Evolutionary conservation across 2,329 filamentous ascomycete species (phyloP), one percentile per base, ranked within the genome.

Genomic region (Aureobasidium namibiae): DNA sequence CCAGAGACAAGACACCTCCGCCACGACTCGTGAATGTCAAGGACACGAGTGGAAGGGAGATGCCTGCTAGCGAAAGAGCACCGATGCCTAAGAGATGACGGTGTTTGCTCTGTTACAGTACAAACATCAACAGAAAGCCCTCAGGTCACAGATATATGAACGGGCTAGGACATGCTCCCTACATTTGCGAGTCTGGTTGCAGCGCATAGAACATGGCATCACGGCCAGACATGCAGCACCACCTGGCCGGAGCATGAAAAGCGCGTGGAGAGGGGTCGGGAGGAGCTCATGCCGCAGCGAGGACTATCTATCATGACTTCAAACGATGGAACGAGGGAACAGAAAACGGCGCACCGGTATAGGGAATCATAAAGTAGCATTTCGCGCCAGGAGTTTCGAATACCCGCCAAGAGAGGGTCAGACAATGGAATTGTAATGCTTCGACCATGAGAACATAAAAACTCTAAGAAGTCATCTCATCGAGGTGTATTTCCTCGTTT

Each of bases 51-150:
- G 74, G 74, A 60, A 68, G 75, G 64, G 67, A 71, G 57, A 67
- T 78, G 62, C 75, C 75, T 49, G 66, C 70, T 59, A 72, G 75
- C 59, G 76, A 78, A 63, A 69, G 75, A 64, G 76, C 76, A 61
- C 75, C 76, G 33, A 57, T 77, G 60, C 74, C 75, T 13, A 67
- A 63, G 56, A 61, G 60, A 38, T 61, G 59, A 61, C 13, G 38
- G 39, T 42, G 10, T 38, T 11, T 54, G 10, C 14, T 3, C 13
- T 58, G 42, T 21, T 24, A 14, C 13, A 26, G 33, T 23, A 39
- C 14, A 23, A 48, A 39, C 7, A 29, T 21, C 9, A 45, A 26
- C 8, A 39, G 2, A 24, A 11, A 23, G 36, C 23, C 38, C n/a
- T 21, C 11, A 23, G 13, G 14, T 18, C 50, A 4, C 26, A 41